phyloP scores from a whole-genome alignment of 345 rosid genomes.

The Ceriops zippeliana region DNA sequence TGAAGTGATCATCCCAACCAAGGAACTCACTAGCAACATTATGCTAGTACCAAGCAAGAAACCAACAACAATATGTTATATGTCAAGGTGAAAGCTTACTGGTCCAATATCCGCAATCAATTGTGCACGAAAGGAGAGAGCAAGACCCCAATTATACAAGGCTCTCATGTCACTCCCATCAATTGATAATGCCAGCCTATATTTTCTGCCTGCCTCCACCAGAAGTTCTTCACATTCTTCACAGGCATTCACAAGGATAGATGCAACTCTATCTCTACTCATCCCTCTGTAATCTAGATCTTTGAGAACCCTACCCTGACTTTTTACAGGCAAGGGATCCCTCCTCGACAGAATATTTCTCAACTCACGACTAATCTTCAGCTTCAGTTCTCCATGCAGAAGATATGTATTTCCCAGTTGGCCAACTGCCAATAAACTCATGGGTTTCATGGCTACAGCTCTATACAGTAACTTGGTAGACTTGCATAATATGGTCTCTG shows the following conservation, averaged over 20 bases:
- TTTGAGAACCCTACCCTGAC: conserved; percentile 25
- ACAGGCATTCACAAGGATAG: conserved; percentile 48
- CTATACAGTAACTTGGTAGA: conserved; percentile 49
- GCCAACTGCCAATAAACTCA: conserved; percentile 69
- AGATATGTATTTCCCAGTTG: conserved; percentile 68
- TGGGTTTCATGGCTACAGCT: conserved; percentile 54
- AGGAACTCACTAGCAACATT: not conserved
- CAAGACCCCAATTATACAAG: conserved; percentile 74
- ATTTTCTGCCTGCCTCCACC: conserved; percentile 61
- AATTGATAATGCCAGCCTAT: conserved; percentile 55
- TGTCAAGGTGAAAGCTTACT: conserved; percentile 31
- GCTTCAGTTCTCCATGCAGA: conserved; percentile 68
- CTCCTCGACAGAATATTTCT: conserved; percentile 43
- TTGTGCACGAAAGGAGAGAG: conserved; percentile 68
- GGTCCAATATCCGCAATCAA: conserved; percentile 76
- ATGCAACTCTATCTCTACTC: conserved; percentile 38
- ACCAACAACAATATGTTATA: not conserved
- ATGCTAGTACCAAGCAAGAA: too few species aligned
- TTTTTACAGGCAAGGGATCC: conserved; percentile 26
- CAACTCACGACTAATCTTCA: conserved; percentile 54
- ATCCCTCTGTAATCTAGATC: conserved; percentile 19
- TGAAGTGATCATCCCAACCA: not conserved
- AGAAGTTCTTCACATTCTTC: conserved; percentile 73
- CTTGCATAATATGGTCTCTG: conserved; percentile 41
- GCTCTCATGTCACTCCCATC: conserved; percentile 64